These are phyloP conservation scores for Globisporangium emineosum DNA, from an alignment of 352 stramenopile genomes.

Conservation along the genomic window DNA sequence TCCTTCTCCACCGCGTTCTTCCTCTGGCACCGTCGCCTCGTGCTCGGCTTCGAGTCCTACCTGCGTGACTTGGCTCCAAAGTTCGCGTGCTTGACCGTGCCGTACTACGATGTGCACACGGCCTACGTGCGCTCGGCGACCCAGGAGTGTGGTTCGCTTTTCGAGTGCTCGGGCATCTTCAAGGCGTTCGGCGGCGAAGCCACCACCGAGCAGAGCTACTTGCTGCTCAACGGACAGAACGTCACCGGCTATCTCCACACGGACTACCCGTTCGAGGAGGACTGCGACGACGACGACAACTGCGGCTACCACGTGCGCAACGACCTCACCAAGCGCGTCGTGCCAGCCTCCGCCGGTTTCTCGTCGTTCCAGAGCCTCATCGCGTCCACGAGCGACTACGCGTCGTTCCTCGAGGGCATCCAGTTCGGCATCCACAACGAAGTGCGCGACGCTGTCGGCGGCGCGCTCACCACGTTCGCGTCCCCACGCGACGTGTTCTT, in stretches of 20 bases:
- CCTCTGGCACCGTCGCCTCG: conserved; percentile 58
- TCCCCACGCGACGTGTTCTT: conserved; percentile 58
- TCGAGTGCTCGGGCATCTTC: conserved; percentile 64
- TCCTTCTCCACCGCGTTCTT: conserved; percentile 61
- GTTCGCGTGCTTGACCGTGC: conserved; percentile 66
- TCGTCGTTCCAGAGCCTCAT: conserved; percentile 48
- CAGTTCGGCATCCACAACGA: conserved; percentile 69
- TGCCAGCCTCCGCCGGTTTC: conserved; percentile 56
- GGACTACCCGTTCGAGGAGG: conserved; percentile 28
- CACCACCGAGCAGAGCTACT: conserved; percentile 14
- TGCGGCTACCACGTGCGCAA: conserved; percentile 42
- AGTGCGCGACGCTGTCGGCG: conserved; percentile 52
- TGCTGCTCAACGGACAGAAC: conserved; percentile 28
- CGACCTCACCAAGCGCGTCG: conserved; percentile 30
- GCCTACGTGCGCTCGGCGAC: conserved; percentile 48
- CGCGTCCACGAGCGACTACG: conserved; percentile 48
- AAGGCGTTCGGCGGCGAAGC: conserved; percentile 35
- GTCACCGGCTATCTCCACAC: conserved; percentile 30
- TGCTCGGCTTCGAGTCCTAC: conserved; percentile 66
- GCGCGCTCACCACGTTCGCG: conserved; percentile 44
- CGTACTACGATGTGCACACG: conserved; percentile 79
- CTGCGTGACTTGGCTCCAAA: conserved; percentile 50
- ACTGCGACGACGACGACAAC: conserved; percentile 42
- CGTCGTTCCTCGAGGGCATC: conserved; percentile 48
- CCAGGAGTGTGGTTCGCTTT: conserved; percentile 52